A percentile compares a stretch with the other conserved stretches of the same genome.
Evolutionary conservation across 1,284 basidiomycete genomes (phyloP).

Genomic region (Cutaneotrichosporon cyanovorans): DNA sequence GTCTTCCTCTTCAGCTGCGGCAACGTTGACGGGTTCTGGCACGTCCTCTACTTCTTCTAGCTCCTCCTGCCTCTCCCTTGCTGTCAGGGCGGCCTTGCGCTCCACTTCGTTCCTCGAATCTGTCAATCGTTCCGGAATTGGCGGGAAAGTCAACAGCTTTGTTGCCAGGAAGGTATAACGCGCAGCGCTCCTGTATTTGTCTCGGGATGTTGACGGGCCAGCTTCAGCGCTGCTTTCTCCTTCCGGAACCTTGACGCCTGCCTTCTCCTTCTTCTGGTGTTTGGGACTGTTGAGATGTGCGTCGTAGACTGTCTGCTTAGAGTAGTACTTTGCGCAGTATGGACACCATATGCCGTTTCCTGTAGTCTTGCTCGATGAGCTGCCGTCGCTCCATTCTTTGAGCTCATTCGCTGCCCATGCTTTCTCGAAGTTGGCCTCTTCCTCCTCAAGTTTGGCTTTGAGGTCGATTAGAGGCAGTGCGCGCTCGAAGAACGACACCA

Average conservation of each 20-base stretch:
- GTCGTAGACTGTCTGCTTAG: slow-evolving; percentile 96
- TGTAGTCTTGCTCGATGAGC: slow-evolving; percentile 37
- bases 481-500: slow-evolving; percentile 77
- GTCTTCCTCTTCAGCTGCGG: slow-evolving; percentile 47
- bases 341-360: slow-evolving; percentile 84
- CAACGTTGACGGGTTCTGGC: slow-evolving; percentile 51
- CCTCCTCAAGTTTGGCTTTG: slow-evolving; percentile 59
- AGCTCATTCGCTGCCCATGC: slow-evolving; percentile 74
- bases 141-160: slow-evolving; percentile 56
- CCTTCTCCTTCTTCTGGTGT: slow-evolving; percentile 71
- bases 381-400: slow-evolving; percentile 63
- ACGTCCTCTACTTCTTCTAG: slow-evolving; percentile 69
- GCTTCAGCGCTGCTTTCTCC: slow-evolving; percentile 22
- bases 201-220: slow-evolving; percentile 43
- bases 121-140: slow-evolving; percentile 58
- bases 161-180: slow-evolving; percentile 64
- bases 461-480: slow-evolving; percentile 82
- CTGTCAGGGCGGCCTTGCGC: slow-evolving; percentile 88
- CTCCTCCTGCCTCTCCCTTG: slow-evolving; percentile 92
- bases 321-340: slow-evolving; percentile 86
- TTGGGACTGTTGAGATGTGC: slow-evolving; percentile 92
- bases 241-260: slow-evolving; percentile 42
- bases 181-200: slow-evolving; percentile 63
- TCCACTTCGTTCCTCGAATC: slow-evolving; percentile 96
- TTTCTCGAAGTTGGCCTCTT: slow-evolving; percentile 62